These are phyloP conservation scores for Gnomoniopsis sp. DNA, from an alignment of 2,329 filamentous ascomycete species.

Conservation along the genomic window DNA sequence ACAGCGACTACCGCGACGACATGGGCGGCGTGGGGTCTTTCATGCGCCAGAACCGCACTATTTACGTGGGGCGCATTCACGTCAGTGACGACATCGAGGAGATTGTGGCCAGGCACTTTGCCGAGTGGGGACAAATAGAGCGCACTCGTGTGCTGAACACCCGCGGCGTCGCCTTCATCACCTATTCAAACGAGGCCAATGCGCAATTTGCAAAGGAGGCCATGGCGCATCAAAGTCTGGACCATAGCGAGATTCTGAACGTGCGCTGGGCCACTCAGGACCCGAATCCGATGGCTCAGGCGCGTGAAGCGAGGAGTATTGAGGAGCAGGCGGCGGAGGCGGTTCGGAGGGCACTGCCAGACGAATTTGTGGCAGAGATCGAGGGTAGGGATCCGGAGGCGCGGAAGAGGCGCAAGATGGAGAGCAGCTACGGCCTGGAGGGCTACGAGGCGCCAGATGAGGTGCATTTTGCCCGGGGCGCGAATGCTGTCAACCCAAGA, in stretches of 20 bases:
- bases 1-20: constrained; percentile 89
- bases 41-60: constrained; percentile 86
- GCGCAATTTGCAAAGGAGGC: constrained; percentile 90
- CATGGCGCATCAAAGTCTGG: constrained; percentile 91
- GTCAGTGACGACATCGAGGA: constrained; percentile 97
- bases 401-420: constrained; percentile 82
- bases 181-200: constrained; percentile 87
- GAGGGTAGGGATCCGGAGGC: constrained; percentile 88
- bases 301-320: constrained; percentile 80
- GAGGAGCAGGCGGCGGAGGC: constrained; percentile 97
- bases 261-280: constrained; percentile 97
- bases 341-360: constrained; percentile 80
- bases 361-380: constrained; percentile 87
- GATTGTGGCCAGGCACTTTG: constrained; percentile 89
- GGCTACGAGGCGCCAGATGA: constrained; percentile 94
- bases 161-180: constrained; percentile 90
- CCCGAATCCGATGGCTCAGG: constrained; percentile 92
- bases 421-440: constrained; percentile 82
- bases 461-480: constrained; percentile 83
- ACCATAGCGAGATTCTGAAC: constrained; percentile 90
- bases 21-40: constrained; percentile 98
- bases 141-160: constrained; percentile 83
- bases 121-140: constrained; percentile 94
- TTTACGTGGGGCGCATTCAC: constrained; percentile 92
- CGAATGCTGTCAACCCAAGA: constrained; percentile 60